phyloP scores from a whole-genome alignment of 2,329 filamentous ascomycete genomes.

The Exophiala calicioides region DNA sequence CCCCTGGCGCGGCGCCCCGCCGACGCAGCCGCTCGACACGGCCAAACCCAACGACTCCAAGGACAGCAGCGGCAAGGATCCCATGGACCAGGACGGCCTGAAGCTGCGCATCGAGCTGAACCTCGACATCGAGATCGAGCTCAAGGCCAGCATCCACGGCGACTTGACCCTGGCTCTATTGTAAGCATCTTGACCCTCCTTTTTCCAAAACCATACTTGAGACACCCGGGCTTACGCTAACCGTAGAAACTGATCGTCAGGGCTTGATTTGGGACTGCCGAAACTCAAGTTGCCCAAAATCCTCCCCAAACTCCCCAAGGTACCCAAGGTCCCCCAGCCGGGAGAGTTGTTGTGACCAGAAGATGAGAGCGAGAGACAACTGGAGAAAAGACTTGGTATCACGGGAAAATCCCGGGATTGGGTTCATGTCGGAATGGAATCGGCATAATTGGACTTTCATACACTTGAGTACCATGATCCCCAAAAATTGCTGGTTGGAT shows the following conservation, averaged over 20 bases:
- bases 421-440: no score
- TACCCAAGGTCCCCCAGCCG: slow-evolving; percentile 8
- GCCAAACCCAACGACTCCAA: slow-evolving; percentile 47
- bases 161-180: slow-evolving; percentile 77
- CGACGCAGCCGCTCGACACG: slow-evolving; percentile 47
- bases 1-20: slow-evolving; percentile 54
- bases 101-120: slow-evolving; percentile 74
- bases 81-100: slow-evolving; percentile 51
- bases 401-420: no score
- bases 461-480: no score
- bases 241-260: slow-evolving; percentile 28
- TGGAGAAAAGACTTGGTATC: no score
- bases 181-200: slow-evolving; percentile 54
- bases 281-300: slow-evolving; percentile 27
- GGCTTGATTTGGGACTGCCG: slow-evolving; percentile 25
- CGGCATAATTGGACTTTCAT: no score
- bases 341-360: slow-evolving; percentile 13
- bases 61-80: slow-evolving; percentile 41
- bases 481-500: no score
- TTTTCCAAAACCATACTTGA: background rate
- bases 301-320: slow-evolving; percentile 19
- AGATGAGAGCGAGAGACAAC: no score
- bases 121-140: slow-evolving; percentile 78
- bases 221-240: slow-evolving; percentile 21
- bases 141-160: slow-evolving; percentile 83